Percentiles rank a stretch among this genome's conserved stretches.
phyloP scores from a whole-genome alignment of 208 protist genomes.

The Naegleria fowleri region DNA sequence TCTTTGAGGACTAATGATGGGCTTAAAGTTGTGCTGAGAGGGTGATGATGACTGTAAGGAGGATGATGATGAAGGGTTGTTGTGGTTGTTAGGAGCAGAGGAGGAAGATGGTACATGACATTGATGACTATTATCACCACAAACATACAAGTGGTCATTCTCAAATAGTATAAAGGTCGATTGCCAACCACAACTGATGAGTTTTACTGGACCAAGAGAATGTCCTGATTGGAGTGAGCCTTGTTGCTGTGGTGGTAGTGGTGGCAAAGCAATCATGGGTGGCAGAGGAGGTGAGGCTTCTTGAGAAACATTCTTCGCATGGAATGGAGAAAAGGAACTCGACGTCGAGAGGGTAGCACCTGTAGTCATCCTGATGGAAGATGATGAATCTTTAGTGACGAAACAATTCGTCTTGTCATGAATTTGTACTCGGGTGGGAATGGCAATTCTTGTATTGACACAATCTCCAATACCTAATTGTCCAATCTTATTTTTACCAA shows the following conservation, averaged over 20 bases:
- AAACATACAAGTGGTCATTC: neutral
- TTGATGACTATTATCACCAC: neutral
- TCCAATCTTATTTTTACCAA: slow-evolving; percentile 7
- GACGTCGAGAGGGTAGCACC: too few species aligned
- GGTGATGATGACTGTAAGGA: neutral
- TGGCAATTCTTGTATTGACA: neutral
- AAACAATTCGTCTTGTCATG: too few species aligned
- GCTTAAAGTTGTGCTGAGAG: neutral
- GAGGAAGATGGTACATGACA: neutral
- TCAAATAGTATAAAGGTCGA: neutral
- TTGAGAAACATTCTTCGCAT: too few species aligned
- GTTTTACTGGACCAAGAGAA: neutral
- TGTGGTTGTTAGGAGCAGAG: too few species aligned
- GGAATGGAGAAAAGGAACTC: too few species aligned
- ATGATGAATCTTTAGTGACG: too few species aligned
- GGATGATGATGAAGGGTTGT: too few species aligned
- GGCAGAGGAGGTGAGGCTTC: too few species aligned
- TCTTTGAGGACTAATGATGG: neutral
- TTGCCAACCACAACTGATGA: slow-evolving; percentile 2
- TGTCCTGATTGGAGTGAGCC: neutral
- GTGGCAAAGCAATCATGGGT: too few species aligned
- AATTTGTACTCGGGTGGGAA: neutral
- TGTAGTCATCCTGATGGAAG: too few species aligned
- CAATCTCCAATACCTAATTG: neutral
- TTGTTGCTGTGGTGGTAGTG: too few species aligned